Evolutionary conservation across 345 rosid genomes (phyloP), one percentile per base, ranked within the genome.

Genomic region (Boechera divaricarpa): DNA sequence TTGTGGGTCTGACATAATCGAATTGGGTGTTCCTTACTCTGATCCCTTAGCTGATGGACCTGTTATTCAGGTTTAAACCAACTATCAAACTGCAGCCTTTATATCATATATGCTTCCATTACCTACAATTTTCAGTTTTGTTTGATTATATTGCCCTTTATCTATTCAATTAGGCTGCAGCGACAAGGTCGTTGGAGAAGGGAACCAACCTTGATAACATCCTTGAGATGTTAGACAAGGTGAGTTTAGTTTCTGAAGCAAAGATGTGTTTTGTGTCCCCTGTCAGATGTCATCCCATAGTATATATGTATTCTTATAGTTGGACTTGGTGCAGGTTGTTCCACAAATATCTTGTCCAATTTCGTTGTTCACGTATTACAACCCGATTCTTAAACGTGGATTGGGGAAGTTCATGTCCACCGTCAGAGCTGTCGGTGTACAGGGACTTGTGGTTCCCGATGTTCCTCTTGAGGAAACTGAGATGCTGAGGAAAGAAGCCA

Each of bases 31-130:
- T 24, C 89, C 96, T 7, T 95, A 91, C 79, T 95, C 98, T 63
- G 97, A 95, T 81, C 96, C 99, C 42, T 70, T 92, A 56, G 97
- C 96, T n/a, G 98, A 95, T 82, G 98, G 94, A 64, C 98, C 90
- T 42, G 91, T 93, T 69, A 92, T 95, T 57, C 99, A 95, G 98
- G 99, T 95, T 77, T 47, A 49, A 32, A 54, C 70, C 74, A 1
- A 44, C 0, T 21, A 18, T 49, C 53, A 45, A 59, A 67, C 38
- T 29, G 15, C 47, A 38, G 29, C 24, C 51, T 77, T 73, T 64
- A 28, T 48, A 9, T 52, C 3, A 35, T 26, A 13, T 13, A 33
- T 63, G 61, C 9, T 35, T 61, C 18, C 51, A 3, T 0, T 69
- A 31, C 49, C 6, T 42, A 45, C 3, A 10, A 32, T 45, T 66